Evolutionary conservation across 768 basidiomycete genomes (phyloP), one percentile per base, ranked within the genome.

Genomic region (Lentinus tigrinus): DNA sequence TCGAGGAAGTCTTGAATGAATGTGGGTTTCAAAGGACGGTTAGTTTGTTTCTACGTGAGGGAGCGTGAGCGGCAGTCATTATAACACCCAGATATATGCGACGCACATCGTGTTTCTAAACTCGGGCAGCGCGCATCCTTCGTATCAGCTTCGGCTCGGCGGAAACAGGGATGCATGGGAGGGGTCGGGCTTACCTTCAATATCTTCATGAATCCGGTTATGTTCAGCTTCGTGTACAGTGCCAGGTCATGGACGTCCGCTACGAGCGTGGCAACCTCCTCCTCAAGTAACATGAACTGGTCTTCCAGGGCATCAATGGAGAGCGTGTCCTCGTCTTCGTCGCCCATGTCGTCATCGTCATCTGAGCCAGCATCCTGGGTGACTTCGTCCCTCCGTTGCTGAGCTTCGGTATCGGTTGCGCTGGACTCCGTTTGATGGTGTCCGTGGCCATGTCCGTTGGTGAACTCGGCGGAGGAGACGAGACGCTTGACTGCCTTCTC

Each of bases 181-280:
- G 24, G 21, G 38, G 21, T 47, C 6, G 43, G 26, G 72, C 72
- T 47, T 58, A 89, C 91, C 82, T 98, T 98, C 60, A 98, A 78
- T 60, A 98, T 98, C 76, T 99, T 99, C 81, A 98, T 90, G 72
- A 99, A 99, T 10, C 97, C 97, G 1, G 97, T 98, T 67, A 98
- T 95, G 71, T 98, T 98, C 54, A 98, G 83, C 71, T 98, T 98
- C 3, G 96, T 95, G 70, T 95, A 91, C 28, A 98, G 77, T 1
- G 95, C 94, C 39, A 95, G 80, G 71, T 94, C 92, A 64, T 95
- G 92, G 11, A 93, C 91, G 63, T 92, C 90, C 0, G 96, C 96
- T 17, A 99, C 96, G 43, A 99, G 83, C 40, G 85, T 90, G 0
- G 95, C 96, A 19, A 98, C 92, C 69, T 95, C 93, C 68, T 97